phyloP scores from a whole-genome alignment of 208 protist species.

The Trypanosoma rangeli region DNA sequence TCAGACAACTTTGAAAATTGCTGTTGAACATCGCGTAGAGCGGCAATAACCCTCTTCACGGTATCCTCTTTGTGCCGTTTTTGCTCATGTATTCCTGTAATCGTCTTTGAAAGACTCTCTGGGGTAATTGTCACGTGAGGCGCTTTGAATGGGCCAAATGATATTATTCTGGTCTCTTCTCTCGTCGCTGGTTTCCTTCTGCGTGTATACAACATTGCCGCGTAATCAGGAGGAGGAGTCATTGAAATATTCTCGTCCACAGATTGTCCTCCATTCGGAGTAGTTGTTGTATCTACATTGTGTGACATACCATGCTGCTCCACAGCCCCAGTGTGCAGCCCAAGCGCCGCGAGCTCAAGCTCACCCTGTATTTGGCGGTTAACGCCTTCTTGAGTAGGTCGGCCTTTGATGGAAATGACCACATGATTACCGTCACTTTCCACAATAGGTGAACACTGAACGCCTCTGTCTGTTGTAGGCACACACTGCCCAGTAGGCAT shows the following conservation, averaged over 20 bases:
- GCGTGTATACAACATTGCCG: not conserved
- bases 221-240: not conserved
- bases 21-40: conserved; percentile 10
- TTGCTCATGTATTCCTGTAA: conserved; percentile 14
- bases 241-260: not conserved
- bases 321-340: not conserved
- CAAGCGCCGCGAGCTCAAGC: not conserved
- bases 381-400: not conserved
- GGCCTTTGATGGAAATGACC: not conserved
- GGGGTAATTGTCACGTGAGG: not conserved
- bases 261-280: not conserved
- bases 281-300: not conserved
- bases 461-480: not conserved
- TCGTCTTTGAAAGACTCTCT: not conserved
- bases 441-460: not conserved
- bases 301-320: not conserved
- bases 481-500: not conserved
- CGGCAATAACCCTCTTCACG: conserved; percentile 7
- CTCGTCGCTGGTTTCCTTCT: not conserved
- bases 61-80: conserved; percentile 21
- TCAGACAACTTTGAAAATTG: conserved; percentile 10
- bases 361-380: not conserved
- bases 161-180: not conserved
- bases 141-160: conserved; percentile 14
- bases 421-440: not conserved